A percentile compares a stretch with the other conserved stretches of the same genome.
Conservation (phyloP, 352 stramenopile species). For the Plasmopara viticola region DNA sequence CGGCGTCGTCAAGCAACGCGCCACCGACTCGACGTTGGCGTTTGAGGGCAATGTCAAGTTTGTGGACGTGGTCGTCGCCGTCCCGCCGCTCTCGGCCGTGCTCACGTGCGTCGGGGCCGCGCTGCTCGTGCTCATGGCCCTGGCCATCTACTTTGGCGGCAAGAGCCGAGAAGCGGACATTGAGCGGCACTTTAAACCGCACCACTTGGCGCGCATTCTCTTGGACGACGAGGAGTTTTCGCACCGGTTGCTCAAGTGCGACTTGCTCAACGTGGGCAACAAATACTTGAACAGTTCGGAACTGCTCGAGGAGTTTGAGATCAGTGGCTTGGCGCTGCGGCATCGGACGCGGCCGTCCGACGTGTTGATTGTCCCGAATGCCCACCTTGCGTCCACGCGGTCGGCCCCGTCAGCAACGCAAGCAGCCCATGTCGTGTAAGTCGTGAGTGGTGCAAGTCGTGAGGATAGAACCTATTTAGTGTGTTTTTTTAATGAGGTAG, state of each 20-base stretch:
- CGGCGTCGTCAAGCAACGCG: constrained; percentile 27
- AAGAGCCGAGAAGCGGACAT: constrained; percentile 38
- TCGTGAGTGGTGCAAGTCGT: constrained; percentile 17
- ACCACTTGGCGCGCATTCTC: constrained; percentile 40
- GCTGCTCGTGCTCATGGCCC: constrained; percentile 29
- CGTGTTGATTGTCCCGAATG: constrained; percentile 34
- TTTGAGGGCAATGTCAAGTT: constrained; percentile 22
- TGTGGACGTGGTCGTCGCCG: constrained; percentile 31
- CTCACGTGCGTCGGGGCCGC: constrained; percentile 36
- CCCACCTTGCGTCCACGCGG: constrained; percentile 18
- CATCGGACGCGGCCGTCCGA: constrained; percentile 35
- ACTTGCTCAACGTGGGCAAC: constrained; percentile 42
- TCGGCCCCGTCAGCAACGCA: constrained; percentile 18
- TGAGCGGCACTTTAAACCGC: constrained; percentile 38
- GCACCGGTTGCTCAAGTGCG: constrained; percentile 34
- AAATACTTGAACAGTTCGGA: constrained; percentile 48
- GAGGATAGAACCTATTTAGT: too few species aligned
- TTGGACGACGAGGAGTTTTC: constrained; percentile 34
- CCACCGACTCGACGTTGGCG: constrained; percentile 18
- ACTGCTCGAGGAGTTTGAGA: constrained; percentile 52
- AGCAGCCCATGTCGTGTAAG: constrained; percentile 22
- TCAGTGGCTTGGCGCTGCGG: constrained; percentile 37
- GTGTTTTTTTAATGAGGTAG: too few species aligned
- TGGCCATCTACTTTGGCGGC: constrained; percentile 35
- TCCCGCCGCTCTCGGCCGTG: constrained; percentile 30